Percentiles rank a stretch among this genome's conserved stretches.
These are phyloP conservation scores for Handroanthus guayacan DNA, from an alignment of 257 asterid species.

Conservation along the genomic window DNA sequence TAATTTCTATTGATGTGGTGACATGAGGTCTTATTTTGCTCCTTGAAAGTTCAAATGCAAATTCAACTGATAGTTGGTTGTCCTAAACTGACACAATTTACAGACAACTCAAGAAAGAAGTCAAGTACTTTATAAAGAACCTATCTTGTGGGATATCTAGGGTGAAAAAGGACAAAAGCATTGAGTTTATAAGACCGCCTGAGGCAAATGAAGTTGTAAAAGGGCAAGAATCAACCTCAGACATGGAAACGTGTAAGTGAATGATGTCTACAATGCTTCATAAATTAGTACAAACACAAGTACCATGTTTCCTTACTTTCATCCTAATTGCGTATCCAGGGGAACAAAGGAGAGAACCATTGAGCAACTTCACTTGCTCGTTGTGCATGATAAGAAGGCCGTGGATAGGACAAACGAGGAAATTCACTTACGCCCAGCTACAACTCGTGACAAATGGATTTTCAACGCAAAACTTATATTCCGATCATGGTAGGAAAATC, in stretches of 20 bases:
- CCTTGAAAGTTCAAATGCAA: too few species aligned
- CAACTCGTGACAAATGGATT: conserved; percentile 58
- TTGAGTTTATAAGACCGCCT: conserved; percentile 44
- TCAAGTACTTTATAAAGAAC: conserved; percentile 44
- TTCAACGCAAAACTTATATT: conserved; percentile 36
- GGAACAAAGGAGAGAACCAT: conserved; percentile 29
- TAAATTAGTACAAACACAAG: neutral
- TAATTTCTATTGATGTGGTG: too few species aligned
- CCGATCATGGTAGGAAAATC: conserved; percentile 41
- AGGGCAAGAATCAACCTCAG: conserved; percentile 16
- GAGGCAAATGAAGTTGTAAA: conserved; percentile 33
- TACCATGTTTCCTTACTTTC: neutral
- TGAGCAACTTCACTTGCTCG: conserved; percentile 39
- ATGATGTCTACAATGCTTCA: neutral
- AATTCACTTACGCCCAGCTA: conserved; percentile 54
- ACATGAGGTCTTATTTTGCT: too few species aligned
- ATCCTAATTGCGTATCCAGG: conserved; percentile 29
- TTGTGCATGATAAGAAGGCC: conserved; percentile 50
- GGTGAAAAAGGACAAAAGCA: conserved; percentile 42
- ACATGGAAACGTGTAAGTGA: conserved; percentile 39
- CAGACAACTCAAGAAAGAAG: conserved; percentile 47
- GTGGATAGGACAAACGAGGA: conserved; percentile 32
- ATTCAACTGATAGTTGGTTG: neutral
- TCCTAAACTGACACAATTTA: conserved; percentile 1
- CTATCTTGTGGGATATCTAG: conserved; percentile 54